Base-by-base conservation (phyloP, 2,329 filamentous ascomycete species). In the Scedosporium apiospermum region DNA sequence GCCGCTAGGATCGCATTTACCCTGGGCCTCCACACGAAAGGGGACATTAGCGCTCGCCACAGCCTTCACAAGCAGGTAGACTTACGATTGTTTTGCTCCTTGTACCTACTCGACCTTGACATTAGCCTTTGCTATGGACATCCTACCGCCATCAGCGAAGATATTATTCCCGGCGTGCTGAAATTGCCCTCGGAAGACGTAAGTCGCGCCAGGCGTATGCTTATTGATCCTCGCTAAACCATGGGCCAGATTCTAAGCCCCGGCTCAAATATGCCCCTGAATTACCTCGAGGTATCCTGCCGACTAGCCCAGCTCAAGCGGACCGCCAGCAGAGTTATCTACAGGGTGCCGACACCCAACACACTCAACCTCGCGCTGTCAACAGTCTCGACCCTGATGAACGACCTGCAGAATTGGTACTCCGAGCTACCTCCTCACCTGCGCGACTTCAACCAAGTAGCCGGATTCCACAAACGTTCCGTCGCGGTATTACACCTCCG, bases 101-200 rank as follows among this genome's bases (percentile, higher is more conserved):
- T 70, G 0, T 71, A 67, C 60, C 41, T 70, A 23, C 67, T 71
- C 3, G 69, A 71, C 34, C 62, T 69, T 6, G 69, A 71, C 14
- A 63, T 71, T 3, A 66, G 69, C 3, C 63, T 69, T 4, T 66
- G 65, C 58, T 68, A 69, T 38, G 69, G 69, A 10, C 69, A 69
- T 55, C 69, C 69, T 3, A 65, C 69, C 0, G 66, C 69, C 12
- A 63, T 71, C 21, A 62, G 61, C 44, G 66, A 69, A 3, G 66
- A 68, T 34, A 65, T 69, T 18, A 64, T 65, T 0, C 57, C 62
- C 3, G 63, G 63, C 10, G 62, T 60, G 9, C 60, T 63, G 6
- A 64, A 64, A 10, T 60, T 65, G 3, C 64, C 68, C 0, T 65
- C 66, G 0, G 68, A 69, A 51, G 64, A 67, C 55, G 66, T 68